These are phyloP conservation scores for Podochytrium sp. DNA, from an alignment of 192 early-diverging fungal species.

Conservation along the genomic window DNA sequence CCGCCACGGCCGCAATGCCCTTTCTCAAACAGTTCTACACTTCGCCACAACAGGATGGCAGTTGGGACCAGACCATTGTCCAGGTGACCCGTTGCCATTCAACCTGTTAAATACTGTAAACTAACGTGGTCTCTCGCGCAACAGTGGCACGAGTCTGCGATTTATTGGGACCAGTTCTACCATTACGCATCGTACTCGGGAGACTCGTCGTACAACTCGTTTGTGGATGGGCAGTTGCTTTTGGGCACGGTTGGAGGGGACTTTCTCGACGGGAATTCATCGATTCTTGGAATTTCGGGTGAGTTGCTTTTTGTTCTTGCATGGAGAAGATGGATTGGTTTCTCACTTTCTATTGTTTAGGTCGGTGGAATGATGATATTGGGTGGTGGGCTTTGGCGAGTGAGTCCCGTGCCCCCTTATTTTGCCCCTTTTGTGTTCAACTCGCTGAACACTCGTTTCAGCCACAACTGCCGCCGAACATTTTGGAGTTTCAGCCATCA, in stretches of 20 bases:
- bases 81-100: too few species aligned
- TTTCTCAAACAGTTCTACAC: conserved; percentile 1
- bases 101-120: too few species aligned
- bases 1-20: background rate
- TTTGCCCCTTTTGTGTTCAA: too few species aligned
- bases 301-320: background rate
- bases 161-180: conserved; percentile 20
- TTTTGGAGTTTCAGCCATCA: background rate
- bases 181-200: conserved; percentile 10
- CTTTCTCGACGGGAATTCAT: too few species aligned
- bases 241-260: background rate
- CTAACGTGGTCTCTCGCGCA: too few species aligned
- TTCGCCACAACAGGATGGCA: background rate
- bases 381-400: conserved; percentile 5
- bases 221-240: background rate
- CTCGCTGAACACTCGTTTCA: too few species aligned
- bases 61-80: conserved; percentile 1
- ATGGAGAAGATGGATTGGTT: background rate
- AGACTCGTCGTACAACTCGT: conserved; percentile 4
- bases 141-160: conserved; percentile 15
- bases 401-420: too few species aligned
- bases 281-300: too few species aligned
- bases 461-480: too few species aligned
- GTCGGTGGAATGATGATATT: conserved; percentile 34
- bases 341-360: too few species aligned